These are phyloP conservation scores for Tylopilus sp. DNA, from an alignment of 1,284 basidiomycete species.

Conservation along the genomic window DNA sequence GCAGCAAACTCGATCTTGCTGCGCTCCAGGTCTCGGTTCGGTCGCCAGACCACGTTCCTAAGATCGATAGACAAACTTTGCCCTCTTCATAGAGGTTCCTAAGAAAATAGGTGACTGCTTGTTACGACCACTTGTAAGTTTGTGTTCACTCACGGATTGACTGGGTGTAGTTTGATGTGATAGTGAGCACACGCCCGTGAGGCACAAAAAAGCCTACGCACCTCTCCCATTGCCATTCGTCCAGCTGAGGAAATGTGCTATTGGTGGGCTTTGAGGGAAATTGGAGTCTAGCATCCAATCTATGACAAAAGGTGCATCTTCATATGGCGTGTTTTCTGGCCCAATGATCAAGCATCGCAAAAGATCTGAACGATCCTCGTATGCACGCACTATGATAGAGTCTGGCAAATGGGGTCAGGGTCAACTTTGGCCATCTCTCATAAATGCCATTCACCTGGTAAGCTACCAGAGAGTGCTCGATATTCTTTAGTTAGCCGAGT, in stretches of 20 bases:
- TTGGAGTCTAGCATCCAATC: conserved; percentile 89
- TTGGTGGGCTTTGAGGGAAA: conserved; percentile 84
- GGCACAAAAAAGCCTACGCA: conserved; percentile 35
- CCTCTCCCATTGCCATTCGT: conserved; percentile 91
- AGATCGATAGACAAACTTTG: conserved; percentile 89
- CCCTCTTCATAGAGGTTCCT: conserved; percentile 94
- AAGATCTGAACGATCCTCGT: conserved; percentile 83
- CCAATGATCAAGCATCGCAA: conserved; percentile 89
- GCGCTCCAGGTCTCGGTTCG: conserved; percentile 83
- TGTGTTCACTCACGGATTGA: conserved; percentile 67
- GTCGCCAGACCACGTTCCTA: conserved; percentile 92
- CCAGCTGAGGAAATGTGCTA: conserved; percentile 91
- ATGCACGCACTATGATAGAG: conserved; percentile 70
- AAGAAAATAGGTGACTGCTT: not conserved
- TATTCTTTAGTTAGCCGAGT: conserved; percentile 81
- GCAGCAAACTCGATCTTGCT: conserved; percentile 79
- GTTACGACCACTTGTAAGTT: not conserved
- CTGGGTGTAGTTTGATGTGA: conserved; percentile 35
- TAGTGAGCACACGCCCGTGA: conserved; percentile 12
- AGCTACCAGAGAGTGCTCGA: conserved; percentile 70
- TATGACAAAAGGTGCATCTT: conserved; percentile 92
- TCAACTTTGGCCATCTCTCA: not conserved
- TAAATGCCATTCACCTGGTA: conserved; percentile 64
- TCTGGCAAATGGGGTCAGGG: conserved; percentile 40
- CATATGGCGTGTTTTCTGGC: conserved; percentile 90